These are phyloP conservation scores for Comarum palustre DNA, from an alignment of 306 rosid genomes.

Conservation along the genomic window DNA sequence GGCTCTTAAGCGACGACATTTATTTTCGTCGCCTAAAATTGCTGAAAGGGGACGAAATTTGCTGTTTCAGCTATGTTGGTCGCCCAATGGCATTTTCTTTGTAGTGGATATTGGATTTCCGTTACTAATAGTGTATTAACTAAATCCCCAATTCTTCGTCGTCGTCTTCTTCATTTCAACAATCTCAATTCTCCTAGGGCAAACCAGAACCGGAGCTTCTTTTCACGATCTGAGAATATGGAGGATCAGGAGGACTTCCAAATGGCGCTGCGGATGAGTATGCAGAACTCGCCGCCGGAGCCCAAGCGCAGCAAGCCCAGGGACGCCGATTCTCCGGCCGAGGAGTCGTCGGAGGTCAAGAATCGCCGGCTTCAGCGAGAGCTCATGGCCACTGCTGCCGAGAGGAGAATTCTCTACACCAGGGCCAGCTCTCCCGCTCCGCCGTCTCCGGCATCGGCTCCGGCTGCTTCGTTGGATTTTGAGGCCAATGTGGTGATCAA, in stretches of 20 bases:
- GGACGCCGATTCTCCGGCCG: conserved; percentile 49
- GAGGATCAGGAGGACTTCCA: conserved; percentile 88
- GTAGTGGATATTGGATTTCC: too few species aligned
- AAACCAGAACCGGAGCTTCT: conserved; percentile 6
- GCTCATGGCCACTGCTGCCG: conserved; percentile 95
- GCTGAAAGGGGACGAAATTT: too few species aligned
- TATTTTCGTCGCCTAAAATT: too few species aligned
- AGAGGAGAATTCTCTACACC: conserved; percentile 62
- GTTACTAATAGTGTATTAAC: too few species aligned
- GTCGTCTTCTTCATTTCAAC: not conserved
- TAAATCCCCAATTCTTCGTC: not conserved
- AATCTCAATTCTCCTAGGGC: conserved; percentile 9
- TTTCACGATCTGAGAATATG: conserved; percentile 57
- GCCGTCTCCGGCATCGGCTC: conserved; percentile 1
- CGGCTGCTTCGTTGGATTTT: conserved; percentile 5
- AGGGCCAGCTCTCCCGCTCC: conserved; percentile 13
- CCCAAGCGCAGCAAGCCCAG: conserved; percentile 86
- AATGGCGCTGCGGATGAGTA: conserved; percentile 85
- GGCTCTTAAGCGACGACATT: too few species aligned
- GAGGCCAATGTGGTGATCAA: conserved; percentile 34
- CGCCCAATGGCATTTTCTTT: too few species aligned
- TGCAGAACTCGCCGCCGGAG: conserved; percentile 77
- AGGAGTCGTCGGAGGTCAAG: conserved; percentile 60
- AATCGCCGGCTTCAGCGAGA: conserved; percentile 69
- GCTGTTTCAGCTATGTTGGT: too few species aligned